Base-by-base conservation (phyloP, 805 yeast species). In the Brettanomyces nanus region DNA sequence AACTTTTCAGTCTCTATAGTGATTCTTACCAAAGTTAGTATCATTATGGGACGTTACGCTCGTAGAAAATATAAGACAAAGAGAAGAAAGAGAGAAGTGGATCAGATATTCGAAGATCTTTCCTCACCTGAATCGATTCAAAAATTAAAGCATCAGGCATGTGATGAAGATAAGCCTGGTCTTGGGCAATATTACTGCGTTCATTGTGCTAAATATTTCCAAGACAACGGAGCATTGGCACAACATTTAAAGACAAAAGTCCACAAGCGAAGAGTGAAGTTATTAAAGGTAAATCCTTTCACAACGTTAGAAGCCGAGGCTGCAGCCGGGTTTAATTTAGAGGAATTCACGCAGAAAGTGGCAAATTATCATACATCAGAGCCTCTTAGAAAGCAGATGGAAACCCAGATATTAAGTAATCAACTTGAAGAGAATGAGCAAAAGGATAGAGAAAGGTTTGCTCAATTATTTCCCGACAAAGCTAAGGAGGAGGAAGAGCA, bases 171-270 rank as follows among this genome's bases (percentile, higher is more conserved):
- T 31, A 80, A 81, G 54, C 89, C 97, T 1, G 99, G 99, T 1
- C 64, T 92, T 47, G 99, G 96, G 13, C 97, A 92, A 61, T 81
- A 75, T 61, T 92, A 85, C 60, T 92, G 97, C 61, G 71, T 92
- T 38, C 95, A 87, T 46, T 92, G 99, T 68, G 94, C 95, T 35
- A 84, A 81, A 56, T 86, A 92, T 61, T 86, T 77, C 53, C 96
- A 89, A 56, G 78, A 80, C 40, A 86, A 82, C 32, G 58, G 62
- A 23, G 82, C 95, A 6, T 67, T 85, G 39, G 76, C 75, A 43
- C 69, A 79, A 11, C 99, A 92, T 63, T 62, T 71, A 45, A 75
- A 76, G 49, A 69, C 82, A 4, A 89, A 87, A 53, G 71, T 78
- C 6, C 99, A 92, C 62, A 89, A 83, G 59, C 75, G 97, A 60